Evolutionary conservation across 2,329 filamentous ascomycete genomes (phyloP).

Genomic region (Cytospora mali): DNA sequence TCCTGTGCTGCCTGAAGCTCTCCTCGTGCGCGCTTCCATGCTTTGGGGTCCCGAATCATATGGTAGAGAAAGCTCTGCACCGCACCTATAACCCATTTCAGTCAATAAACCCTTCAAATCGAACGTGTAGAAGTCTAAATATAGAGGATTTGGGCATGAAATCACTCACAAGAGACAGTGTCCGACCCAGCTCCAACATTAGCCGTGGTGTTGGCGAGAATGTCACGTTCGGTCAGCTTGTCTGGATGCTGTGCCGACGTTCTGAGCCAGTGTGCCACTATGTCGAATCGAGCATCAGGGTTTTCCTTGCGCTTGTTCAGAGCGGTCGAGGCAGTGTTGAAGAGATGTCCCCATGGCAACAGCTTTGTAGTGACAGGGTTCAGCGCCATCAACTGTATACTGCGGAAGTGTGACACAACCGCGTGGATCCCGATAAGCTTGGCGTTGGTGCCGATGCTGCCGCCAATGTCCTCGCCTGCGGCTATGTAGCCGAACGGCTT

Average conservation of each 20-base stretch:
- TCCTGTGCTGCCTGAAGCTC: constrained; percentile 32
- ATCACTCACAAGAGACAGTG: constrained; percentile 32
- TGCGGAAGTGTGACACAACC: constrained; percentile 33
- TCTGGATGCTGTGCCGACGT: constrained; percentile 28
- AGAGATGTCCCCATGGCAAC: constrained; percentile 36
- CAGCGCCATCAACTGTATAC: constrained; percentile 34
- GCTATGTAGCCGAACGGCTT: constrained; percentile 38
- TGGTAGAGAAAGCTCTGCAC: constrained; percentile 35
- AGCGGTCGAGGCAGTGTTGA: constrained; percentile 32
- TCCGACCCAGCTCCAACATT: constrained; percentile 33
- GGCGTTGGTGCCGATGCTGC: constrained; percentile 34
- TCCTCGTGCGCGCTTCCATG: constrained; percentile 27
- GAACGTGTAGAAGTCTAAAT: too few relatives aligned
- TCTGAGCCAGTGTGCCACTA: constrained; percentile 35
- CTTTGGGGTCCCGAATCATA: constrained; percentile 30
- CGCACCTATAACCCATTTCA: too few relatives aligned
- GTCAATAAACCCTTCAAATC: too few relatives aligned
- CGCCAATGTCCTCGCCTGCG: constrained; percentile 37
- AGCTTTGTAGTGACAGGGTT: constrained; percentile 37
- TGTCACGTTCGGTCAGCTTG: constrained; percentile 31
- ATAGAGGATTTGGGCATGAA: too few relatives aligned
- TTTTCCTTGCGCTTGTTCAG: constrained; percentile 32
- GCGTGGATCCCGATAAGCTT: constrained; percentile 30
- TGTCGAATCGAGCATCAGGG: constrained; percentile 33
- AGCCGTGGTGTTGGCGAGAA: constrained; percentile 29